Evolutionary conservation across 495 filamentous ascomycete genomes (phyloP).

Genomic region (Talaromyces trachyspermus): DNA sequence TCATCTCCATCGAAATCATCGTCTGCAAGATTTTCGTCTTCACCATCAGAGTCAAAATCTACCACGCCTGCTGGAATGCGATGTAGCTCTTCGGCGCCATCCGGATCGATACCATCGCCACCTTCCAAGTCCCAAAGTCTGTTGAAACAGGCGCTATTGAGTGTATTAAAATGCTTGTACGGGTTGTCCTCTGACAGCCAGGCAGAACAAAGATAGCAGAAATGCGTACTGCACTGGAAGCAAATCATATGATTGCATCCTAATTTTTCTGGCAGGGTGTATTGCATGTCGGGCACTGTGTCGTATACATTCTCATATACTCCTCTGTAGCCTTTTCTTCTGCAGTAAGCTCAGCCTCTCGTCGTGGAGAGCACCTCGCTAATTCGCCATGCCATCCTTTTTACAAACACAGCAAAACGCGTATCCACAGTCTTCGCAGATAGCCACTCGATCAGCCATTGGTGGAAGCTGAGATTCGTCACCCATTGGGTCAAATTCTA

Average conservation of each 20-base stretch:
- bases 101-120: constrained; percentile 58
- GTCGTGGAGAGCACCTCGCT: constrained; percentile 51
- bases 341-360: constrained; percentile 57
- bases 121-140: constrained; percentile 84
- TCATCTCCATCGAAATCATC: constrained; percentile 13
- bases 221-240: constrained; percentile 81
- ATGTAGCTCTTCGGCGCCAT: constrained; percentile 37
- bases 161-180: constrained; percentile 79
- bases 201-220: constrained; percentile 88
- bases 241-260: constrained; percentile 99
- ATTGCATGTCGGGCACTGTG: constrained; percentile 85
- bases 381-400: constrained; percentile 85
- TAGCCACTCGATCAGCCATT: constrained; percentile 56
- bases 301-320: constrained; percentile 72
- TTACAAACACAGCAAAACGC: constrained; percentile 78
- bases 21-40: constrained; percentile 12
- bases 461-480: constrained; percentile 34
- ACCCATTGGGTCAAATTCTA: constrained; percentile 26
- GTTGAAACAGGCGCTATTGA: constrained; percentile 62
- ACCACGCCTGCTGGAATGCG: constrained; percentile 29
- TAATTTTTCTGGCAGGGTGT: constrained; percentile 79
- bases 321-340: constrained; percentile 82
- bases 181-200: constrained; percentile 80
- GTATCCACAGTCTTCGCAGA: constrained; percentile 86
- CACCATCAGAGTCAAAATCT: constrained; percentile 33